A percentile compares a stretch with the other conserved stretches of the same genome.
Evolutionary conservation across 306 rosid genomes (phyloP).

Genomic region (Citrullus colocynthis): DNA sequence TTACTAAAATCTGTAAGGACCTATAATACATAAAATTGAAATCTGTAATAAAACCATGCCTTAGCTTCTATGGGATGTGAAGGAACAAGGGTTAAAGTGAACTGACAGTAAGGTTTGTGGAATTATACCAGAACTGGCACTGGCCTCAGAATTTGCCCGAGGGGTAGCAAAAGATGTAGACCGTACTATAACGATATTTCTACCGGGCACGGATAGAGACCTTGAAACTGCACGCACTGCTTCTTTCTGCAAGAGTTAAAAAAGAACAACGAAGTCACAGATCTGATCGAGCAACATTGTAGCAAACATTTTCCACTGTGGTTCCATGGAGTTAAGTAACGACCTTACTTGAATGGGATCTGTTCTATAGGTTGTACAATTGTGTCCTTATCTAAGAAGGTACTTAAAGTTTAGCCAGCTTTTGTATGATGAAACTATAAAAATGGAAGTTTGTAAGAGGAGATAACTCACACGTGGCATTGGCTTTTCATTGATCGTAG

Average conservation of each 20-base stretch:
- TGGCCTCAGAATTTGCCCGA: slow-evolving; percentile 29
- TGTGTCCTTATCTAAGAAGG: neutral
- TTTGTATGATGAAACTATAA: neutral
- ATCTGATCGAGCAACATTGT: neutral
- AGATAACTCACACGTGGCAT: slow-evolving; percentile 43
- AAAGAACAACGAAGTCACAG: neutral
- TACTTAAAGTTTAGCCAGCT: neutral
- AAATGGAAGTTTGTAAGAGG: slow-evolving; percentile 7
- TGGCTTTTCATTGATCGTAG: slow-evolving; percentile 40
- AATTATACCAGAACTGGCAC: slow-evolving; percentile 49
- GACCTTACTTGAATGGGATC: too few relatives aligned
- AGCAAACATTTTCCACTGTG: neutral
- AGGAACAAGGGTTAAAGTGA: neutral
- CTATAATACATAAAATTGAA: neutral
- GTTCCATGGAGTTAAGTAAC: neutral
- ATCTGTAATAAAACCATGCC: neutral
- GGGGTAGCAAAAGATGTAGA: slow-evolving; percentile 56
- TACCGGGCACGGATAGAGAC: slow-evolving; percentile 76
- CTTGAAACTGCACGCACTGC: slow-evolving; percentile 53
- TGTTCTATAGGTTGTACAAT: too few relatives aligned
- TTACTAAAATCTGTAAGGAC: neutral
- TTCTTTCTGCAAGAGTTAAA: slow-evolving; percentile 54
- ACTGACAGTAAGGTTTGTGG: slow-evolving; percentile 10
- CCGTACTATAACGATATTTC: slow-evolving; percentile 67
- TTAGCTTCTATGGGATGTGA: neutral